A percentile compares a stretch with the other conserved stretches of the same genome.
phyloP scores from a whole-genome alignment of 495 filamentous ascomycete genomes.

The Lepidopterella palustris region DNA sequence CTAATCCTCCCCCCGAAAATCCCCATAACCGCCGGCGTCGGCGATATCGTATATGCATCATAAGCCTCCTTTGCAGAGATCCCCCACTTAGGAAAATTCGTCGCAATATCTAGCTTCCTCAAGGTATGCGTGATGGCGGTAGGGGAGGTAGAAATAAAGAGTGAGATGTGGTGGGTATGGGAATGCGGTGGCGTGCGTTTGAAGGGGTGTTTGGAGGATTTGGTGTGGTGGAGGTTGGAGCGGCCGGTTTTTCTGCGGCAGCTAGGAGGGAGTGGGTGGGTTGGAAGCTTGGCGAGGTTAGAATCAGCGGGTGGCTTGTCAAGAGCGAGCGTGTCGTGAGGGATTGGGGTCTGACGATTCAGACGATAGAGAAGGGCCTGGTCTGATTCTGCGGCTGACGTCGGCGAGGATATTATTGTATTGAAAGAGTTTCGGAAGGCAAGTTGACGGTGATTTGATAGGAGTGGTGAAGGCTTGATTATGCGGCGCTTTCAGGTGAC shows the following conservation, averaged over 20 bases:
- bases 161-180: conserved; percentile 18
- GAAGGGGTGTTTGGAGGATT: conserved; percentile 27
- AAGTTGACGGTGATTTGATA: no score
- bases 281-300: no score
- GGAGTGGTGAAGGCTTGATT: no score
- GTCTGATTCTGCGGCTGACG: no score
- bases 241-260: not conserved
- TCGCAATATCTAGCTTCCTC: not conserved
- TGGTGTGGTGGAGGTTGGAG: conserved; percentile 7
- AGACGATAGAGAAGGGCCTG: no score
- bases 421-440: no score
- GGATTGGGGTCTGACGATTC: no score
- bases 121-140: not conserved
- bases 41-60: not conserved
- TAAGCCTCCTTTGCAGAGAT: not conserved
- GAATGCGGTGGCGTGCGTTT: conserved; percentile 25
- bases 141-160: not conserved
- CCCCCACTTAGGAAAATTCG: not conserved
- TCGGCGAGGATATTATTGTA: no score
- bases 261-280: not conserved
- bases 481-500: not conserved
- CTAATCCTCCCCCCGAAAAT: not conserved
- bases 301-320: no score
- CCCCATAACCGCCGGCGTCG: not conserved
- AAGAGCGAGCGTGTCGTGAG: no score